A percentile compares a stretch with the other conserved stretches of the same genome.
Conservation (phyloP, 352 stramenopile genomes). For the Hyaloperonospora brassicae region DNA sequence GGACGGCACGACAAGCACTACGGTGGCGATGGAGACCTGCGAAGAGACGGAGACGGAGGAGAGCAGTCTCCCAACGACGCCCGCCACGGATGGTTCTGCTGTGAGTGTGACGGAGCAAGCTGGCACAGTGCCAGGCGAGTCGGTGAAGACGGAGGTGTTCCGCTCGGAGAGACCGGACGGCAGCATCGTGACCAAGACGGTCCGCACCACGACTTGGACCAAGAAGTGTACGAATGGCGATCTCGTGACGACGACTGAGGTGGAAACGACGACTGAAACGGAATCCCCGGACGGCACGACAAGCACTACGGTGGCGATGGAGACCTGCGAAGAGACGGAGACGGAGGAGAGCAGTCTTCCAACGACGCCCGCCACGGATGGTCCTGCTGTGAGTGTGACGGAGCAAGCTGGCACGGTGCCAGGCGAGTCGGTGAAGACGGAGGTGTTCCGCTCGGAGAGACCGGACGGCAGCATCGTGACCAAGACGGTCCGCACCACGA, state of each 20-base stretch:
- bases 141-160: slow-evolving; percentile 11
- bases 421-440: no score
- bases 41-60: slow-evolving; percentile 8
- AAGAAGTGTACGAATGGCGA: slow-evolving; percentile 3
- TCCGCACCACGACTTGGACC: slow-evolving; percentile 9
- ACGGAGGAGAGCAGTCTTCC: not conserved
- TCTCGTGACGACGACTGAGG: slow-evolving; percentile 9
- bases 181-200: slow-evolving; percentile 15
- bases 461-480: no score
- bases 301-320: slow-evolving; percentile 8
- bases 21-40: slow-evolving; percentile 8
- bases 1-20: slow-evolving; percentile 1
- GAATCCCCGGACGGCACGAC: slow-evolving; percentile 9
- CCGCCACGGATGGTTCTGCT: not conserved
- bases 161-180: slow-evolving; percentile 10
- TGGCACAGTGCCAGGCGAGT: not conserved
- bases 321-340: slow-evolving; percentile 3
- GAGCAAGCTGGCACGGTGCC: slow-evolving; percentile 3
- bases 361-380: not conserved
- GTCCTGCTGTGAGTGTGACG: slow-evolving; percentile 3
- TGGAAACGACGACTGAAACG: slow-evolving; percentile 14
- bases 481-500: no score
- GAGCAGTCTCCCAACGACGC: slow-evolving; percentile 5
- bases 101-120: slow-evolving; percentile 5
- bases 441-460: no score